Evolutionary conservation across 768 basidiomycete genomes (phyloP), one percentile per base, ranked within the genome.

Genomic region (Psilocybe azurescens): DNA sequence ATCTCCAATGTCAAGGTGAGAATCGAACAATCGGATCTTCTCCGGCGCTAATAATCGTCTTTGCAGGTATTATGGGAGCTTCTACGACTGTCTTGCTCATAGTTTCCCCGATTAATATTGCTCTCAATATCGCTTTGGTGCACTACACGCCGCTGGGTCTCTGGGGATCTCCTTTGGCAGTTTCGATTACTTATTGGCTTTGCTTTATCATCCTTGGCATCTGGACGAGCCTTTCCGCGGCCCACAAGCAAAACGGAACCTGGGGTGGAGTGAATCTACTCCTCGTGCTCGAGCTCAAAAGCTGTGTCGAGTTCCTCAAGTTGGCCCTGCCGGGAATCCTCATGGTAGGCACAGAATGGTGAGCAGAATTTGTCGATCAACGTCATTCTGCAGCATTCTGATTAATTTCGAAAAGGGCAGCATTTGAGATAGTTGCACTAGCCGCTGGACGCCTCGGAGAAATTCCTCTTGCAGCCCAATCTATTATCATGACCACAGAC

Each of bases 331-430:
- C 91, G 0, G 91, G 90, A 0, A 89, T 93, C 48, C 67, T 91
- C 29, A 91, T 91, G 90, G 84, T 91, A 30, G 89, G 88, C 20
- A 90, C 90, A 3, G 91, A 93, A 77, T 93, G 90, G 90, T 90
- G 68, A 57, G 80, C 61, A 28, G 41, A 41, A 57, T 28, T 30
- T 32, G 36, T 14, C 18, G 1, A 51, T 38, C 33, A 60, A 47
- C 46, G 54, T 41, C 30, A 38, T 33, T 44, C 5, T 39, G 39
- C 29, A 48, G 60, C 44, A 33, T 56, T 60, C 24, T 38, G 29
- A 39, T 59, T 53, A 5, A 9, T n/a, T 41, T 51, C 16, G 14
- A 9, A 44, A 57, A 91, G 90, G 90, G 88, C 88, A 48, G 89
- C 90, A 0, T 93, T 93, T 65, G 91, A 93, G 69, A 90, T 93